Conservation (phyloP, 2,329 filamentous ascomycete genomes). For the Tolypocladium paradoxum region DNA sequence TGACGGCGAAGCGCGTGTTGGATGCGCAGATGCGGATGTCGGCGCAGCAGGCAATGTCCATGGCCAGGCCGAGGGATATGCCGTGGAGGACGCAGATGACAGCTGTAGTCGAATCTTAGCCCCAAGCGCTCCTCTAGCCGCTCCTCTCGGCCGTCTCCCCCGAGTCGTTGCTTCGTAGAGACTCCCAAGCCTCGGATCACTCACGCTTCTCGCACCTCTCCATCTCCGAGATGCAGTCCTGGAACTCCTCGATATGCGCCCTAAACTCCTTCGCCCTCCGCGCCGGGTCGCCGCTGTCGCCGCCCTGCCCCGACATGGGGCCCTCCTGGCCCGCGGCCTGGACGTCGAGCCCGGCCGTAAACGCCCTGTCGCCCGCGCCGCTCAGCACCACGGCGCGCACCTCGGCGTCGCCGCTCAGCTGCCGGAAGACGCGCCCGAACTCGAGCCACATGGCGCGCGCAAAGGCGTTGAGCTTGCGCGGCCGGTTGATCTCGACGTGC, state of each 20-base stretch:
- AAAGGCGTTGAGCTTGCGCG: slow-evolving; percentile 82
- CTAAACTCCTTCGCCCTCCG: slow-evolving; percentile 52
- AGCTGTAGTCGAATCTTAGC: slow-evolving; percentile 30
- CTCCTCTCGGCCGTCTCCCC: background rate
- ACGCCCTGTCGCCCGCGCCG: slow-evolving; percentile 72
- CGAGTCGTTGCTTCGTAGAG: background rate
- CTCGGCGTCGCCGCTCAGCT: slow-evolving; percentile 59
- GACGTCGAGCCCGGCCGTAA: slow-evolving; percentile 80
- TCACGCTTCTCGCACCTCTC: slow-evolving; percentile 83
- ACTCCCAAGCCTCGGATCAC: slow-evolving; percentile 14
- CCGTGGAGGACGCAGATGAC: slow-evolving; percentile 77
- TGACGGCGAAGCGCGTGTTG: slow-evolving; percentile 56
- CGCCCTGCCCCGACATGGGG: slow-evolving; percentile 22
- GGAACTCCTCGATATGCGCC: slow-evolving; percentile 67
- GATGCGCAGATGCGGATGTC: slow-evolving; percentile 58
- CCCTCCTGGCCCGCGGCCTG: slow-evolving; percentile 50
- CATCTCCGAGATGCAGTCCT: slow-evolving; percentile 62
- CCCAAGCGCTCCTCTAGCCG: too few relatives aligned
- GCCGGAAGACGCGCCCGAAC: slow-evolving; percentile 59
- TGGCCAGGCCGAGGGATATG: slow-evolving; percentile 64
- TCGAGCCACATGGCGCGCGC: slow-evolving; percentile 78
- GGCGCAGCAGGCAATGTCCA: slow-evolving; percentile 60
- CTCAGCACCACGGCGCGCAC: slow-evolving; percentile 72
- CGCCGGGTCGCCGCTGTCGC: slow-evolving; percentile 42
- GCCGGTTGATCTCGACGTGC: slow-evolving; percentile 87